Evolutionary conservation across 768 basidiomycete species (phyloP), one percentile per base, ranked within the genome.

Genomic region (Leccinum arenicola): DNA sequence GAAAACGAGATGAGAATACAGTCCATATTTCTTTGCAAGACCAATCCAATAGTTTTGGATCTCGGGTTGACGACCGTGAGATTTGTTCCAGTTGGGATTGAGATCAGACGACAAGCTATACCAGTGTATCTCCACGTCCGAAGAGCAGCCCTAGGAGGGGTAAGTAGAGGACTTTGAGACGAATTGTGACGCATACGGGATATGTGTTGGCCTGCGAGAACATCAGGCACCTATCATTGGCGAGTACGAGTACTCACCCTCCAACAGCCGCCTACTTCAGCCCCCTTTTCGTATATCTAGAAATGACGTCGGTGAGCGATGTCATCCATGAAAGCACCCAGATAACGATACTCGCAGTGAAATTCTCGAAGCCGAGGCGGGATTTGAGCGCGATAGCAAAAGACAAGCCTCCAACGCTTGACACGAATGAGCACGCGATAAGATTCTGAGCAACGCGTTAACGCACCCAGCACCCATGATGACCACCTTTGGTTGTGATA

Each of bases 181-280:
- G 31, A 50, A 6, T n/a, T 3, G 11, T 29, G 49, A 3, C n/a
- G 40, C 64, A 45, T 64, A 63, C 69, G 19, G 68, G 67, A 35
- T 72, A 71, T 38, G 66, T 65, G 48, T 71, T 75, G 4, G 60
- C 73, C 73, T 75, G 56, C n/a, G 47, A 23, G n/a, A 48, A 54
- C 31, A 60, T 62, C 52, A 62, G 36, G 19, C 1, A 25, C 2
- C 17, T 11, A 19, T 19, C 15, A 1, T n/a, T 51, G 19, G 47
- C 15, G 48, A 49, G 2, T 25, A 25, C 59, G 12, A 52, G 10
- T 33, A 72, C 80, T 61, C 57, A 83, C 82, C 60, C 80, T 73
- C 82, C 82, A 83, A 31, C 80, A 80, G 38, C 82, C 81, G 10
- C 82, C 82, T 17, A 83, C 73, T 38, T 77, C 76, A 3, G 54